Percentiles rank a stretch among this genome's conserved stretches.
phyloP scores from a whole-genome alignment of 2,329 filamentous ascomycete species.

The Dactylellina drechsleri region DNA sequence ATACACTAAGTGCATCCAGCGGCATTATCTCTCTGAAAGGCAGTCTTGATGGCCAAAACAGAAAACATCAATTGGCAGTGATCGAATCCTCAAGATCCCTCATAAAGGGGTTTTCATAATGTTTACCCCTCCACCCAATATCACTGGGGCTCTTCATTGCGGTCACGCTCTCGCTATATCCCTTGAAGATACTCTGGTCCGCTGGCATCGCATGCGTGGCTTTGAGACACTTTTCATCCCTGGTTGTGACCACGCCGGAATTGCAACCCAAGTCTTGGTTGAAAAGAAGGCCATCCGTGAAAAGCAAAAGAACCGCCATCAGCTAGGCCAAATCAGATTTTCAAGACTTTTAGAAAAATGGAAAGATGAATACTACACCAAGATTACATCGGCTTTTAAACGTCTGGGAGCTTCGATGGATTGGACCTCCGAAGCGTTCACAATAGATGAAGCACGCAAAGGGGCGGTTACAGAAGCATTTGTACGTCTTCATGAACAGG shows the following conservation, averaged over 20 bases:
- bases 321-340: slow-evolving; percentile 54
- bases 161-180: slow-evolving; percentile 58
- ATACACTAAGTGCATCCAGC: too few species aligned
- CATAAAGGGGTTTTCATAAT: slow-evolving; percentile 37
- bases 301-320: slow-evolving; percentile 38
- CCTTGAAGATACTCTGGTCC: slow-evolving; percentile 57
- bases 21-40: too few species aligned
- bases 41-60: too few species aligned
- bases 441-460: slow-evolving; percentile 48
- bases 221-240: slow-evolving; percentile 56
- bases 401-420: slow-evolving; percentile 56
- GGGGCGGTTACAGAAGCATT: slow-evolving; percentile 57
- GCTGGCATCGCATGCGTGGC: slow-evolving; percentile 57
- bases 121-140: slow-evolving; percentile 58
- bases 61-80: too few species aligned
- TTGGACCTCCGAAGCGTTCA: slow-evolving; percentile 55
- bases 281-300: slow-evolving; percentile 55
- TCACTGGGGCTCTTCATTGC: slow-evolving; percentile 57
- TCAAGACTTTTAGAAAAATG: slow-evolving; percentile 53
- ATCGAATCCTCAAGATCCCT: neutral
- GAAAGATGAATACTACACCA: slow-evolving; percentile 53
- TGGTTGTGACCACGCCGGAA: slow-evolving; percentile 57
- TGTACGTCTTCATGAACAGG: slow-evolving; percentile 56
- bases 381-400: slow-evolving; percentile 55
- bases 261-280: slow-evolving; percentile 57